Base-by-base conservation (phyloP, 495 filamentous ascomycete genomes). In the Barbatosphaeria neglecta region DNA sequence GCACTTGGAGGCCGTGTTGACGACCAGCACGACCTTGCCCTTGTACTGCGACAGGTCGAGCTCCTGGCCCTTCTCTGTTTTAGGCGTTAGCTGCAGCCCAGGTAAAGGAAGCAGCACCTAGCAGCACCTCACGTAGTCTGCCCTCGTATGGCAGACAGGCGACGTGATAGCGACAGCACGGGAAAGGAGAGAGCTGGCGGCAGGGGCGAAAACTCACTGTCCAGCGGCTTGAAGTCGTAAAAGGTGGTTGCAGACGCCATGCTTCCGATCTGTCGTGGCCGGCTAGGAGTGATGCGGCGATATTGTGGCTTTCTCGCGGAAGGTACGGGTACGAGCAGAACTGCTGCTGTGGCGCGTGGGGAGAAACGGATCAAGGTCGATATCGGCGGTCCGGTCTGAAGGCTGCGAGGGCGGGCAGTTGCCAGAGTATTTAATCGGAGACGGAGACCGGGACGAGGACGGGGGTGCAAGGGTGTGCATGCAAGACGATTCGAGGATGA, bases 1-100 rank as follows among this genome's bases (percentile, higher is more conserved):
- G 72, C 92, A 99, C 74, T 96, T 95, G 59, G 86, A 93, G 50
- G 92, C 92, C n/a, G 88, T 94, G 77, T 99, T 99, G 67, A 97
- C 92, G 55, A 94, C 64, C 37, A 99, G 84, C 50, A 97, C 79
- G 62, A 96, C 90, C 64, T 96, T 96, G 72, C 84, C 86, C 49
- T 84, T 74, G 65, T 87, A 81, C 24, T 74, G 58, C 51, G 66
- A 53, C 57, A 97, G 77, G 46, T 78, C 70, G 61, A 80, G 84
- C 49, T 82, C 74, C 18, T 70, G 51, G 65, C 87, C 89, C 61
- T 80, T 86, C 58, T 92, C 87, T 92, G 64, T 58, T 55, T 9
- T 9, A 3, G 38, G 13, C 16, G 18, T 19, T 19, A 19, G 18
- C 1, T 2, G 7, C 9, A 20, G 22, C n/a, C 19, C 11, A 37